These are phyloP conservation scores for Colletotrichum caudatum DNA, from an alignment of 2,329 filamentous ascomycete genomes.

Conservation along the genomic window DNA sequence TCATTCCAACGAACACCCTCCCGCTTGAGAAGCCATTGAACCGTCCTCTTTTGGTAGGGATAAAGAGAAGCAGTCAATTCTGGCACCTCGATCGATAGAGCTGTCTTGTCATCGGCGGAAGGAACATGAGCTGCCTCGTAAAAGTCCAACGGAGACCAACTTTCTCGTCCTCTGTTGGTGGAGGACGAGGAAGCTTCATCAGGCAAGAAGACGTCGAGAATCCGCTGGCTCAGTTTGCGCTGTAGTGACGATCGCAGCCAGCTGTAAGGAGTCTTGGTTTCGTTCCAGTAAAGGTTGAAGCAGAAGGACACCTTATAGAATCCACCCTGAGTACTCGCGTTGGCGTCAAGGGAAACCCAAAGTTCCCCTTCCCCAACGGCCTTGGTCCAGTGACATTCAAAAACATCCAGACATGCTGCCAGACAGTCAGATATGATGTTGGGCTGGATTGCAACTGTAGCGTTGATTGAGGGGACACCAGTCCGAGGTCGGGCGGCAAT, in stretches of 20 bases:
- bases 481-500: constrained; percentile 14
- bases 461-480: neutral
- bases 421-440: constrained; percentile 11
- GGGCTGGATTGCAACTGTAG: constrained; percentile 12
- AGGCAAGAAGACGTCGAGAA: constrained; percentile 55
- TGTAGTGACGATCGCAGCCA: constrained; percentile 48
- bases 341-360: constrained; percentile 51
- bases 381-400: constrained; percentile 38
- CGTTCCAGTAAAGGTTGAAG: constrained; percentile 58
- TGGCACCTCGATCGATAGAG: constrained; percentile 56
- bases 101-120: constrained; percentile 53
- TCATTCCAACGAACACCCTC: constrained; percentile 69
- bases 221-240: constrained; percentile 49
- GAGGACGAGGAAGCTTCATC: constrained; percentile 45
- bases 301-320: constrained; percentile 49
- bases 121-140: constrained; percentile 78
- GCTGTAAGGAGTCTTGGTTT: constrained; percentile 50
- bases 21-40: constrained; percentile 76
- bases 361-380: constrained; percentile 44
- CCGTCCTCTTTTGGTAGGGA: constrained; percentile 78
- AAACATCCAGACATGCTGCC: constrained; percentile 38
- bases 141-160: constrained; percentile 68
- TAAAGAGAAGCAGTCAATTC: constrained; percentile 67
- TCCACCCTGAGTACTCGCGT: constrained; percentile 47
- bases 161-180: constrained; percentile 40